Evolutionary conservation across 148 eudicot genomes (phyloP).

Genomic region (Spergularia marina): DNA sequence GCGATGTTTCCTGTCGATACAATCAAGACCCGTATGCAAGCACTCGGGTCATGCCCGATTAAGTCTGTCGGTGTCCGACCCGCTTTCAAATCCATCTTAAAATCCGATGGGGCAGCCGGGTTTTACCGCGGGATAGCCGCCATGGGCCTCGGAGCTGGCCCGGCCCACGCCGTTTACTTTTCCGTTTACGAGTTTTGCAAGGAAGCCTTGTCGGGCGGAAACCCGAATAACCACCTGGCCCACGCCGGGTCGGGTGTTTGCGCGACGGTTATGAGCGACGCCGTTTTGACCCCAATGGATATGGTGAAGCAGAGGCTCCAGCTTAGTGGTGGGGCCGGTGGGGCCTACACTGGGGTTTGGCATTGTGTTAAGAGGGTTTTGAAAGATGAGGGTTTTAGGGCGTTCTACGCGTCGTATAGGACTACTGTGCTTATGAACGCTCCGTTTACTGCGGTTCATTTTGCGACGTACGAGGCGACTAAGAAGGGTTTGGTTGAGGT

Average conservation of each 20-base stretch:
- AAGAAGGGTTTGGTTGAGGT: constrained; percentile 66
- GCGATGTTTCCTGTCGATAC: constrained; percentile 94
- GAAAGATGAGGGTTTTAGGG: constrained; percentile 76
- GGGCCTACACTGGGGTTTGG: constrained; percentile 68
- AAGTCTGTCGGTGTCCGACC: constrained; percentile 40
- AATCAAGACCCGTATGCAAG: constrained; percentile 88
- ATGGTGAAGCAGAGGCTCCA: constrained; percentile 95
- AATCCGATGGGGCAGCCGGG: constrained; percentile 59
- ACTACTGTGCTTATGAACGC: constrained; percentile 95
- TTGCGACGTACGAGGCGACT: constrained; percentile 85
- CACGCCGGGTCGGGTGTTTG: constrained; percentile 76
- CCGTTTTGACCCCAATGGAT: constrained; percentile 95
- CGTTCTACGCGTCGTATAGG: constrained; percentile 79
- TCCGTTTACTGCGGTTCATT: constrained; percentile 87
- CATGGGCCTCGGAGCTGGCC: constrained; percentile 96
- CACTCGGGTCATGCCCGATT: constrained; percentile 76
- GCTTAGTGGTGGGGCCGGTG: constrained; percentile 44
- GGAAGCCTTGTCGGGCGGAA: constrained; percentile 41
- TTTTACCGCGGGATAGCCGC: constrained; percentile 84
- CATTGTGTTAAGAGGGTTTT: constrained; percentile 72
- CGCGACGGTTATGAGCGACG: constrained; percentile 91
- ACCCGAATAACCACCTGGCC: constrained; percentile 47
- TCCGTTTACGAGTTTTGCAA: constrained; percentile 78
- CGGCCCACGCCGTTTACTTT: constrained; percentile 92
- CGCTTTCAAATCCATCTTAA: constrained; percentile 53